Conservation (phyloP, 2,329 filamentous ascomycete species). For the Exophiala dermatitidis region DNA sequence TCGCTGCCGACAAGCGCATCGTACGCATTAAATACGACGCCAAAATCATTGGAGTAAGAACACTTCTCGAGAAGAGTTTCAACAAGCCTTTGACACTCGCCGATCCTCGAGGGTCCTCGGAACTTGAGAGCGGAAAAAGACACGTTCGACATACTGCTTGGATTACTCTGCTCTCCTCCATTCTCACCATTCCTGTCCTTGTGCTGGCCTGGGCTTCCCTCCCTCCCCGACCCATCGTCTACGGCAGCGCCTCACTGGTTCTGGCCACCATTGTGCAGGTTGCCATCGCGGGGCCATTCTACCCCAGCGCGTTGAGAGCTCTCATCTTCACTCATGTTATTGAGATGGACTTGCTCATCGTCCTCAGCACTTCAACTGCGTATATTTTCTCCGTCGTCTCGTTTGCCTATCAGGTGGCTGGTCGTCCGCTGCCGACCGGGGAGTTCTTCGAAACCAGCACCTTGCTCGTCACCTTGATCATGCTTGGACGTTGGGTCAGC, state of each 20-base stretch:
- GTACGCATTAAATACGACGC: too few species aligned
- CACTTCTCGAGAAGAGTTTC: too few species aligned
- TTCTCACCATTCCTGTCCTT: conserved; percentile 57
- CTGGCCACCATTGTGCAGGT: conserved; percentile 62
- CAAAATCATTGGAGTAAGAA: too few species aligned
- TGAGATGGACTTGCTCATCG: conserved; percentile 50
- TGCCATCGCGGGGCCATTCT: conserved; percentile 56
- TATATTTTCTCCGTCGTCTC: conserved; percentile 48
- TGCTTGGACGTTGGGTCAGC: conserved; percentile 46
- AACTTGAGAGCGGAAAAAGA: conserved; percentile 35
- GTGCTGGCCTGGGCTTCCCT: conserved; percentile 60
- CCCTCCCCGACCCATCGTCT: conserved; percentile 41
- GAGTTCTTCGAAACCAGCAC: conserved; percentile 52
- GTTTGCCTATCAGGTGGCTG: conserved; percentile 37
- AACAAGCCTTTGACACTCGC: conserved; percentile 32
- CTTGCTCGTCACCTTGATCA: conserved; percentile 47
- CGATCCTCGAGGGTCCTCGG: conserved; percentile 12
- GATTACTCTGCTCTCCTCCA: conserved; percentile 47
- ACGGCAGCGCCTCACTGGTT: conserved; percentile 50
- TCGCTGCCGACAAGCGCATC: too few species aligned
- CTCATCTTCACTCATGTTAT: conserved; percentile 44
- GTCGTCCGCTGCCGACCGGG: conserved; percentile 35
- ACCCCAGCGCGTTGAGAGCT: conserved; percentile 48
- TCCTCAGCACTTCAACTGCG: conserved; percentile 46
- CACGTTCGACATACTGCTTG: conserved; percentile 35